Conservation (phyloP, 352 stramenopile species). For the Phytophthora idaei region DNA sequence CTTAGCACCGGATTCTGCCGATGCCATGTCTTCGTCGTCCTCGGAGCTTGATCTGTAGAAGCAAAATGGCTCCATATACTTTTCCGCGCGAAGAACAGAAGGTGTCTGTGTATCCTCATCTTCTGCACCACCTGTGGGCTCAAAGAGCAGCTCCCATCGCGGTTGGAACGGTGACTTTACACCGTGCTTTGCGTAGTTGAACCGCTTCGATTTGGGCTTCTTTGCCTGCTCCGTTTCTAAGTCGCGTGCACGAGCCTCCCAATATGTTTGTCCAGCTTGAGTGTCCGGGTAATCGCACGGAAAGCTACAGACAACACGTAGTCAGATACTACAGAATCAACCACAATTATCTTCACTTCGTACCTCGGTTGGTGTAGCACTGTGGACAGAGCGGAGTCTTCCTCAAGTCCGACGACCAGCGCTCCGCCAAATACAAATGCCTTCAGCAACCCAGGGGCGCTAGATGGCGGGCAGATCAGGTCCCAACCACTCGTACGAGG, state of each 20-base stretch:
- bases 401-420: conserved; percentile 75
- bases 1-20: not conserved
- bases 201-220: conserved; percentile 75
- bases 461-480: conserved; percentile 52
- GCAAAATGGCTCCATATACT: conserved; percentile 77
- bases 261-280: conserved; percentile 57
- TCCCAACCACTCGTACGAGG: conserved; percentile 68
- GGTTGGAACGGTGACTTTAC: conserved; percentile 68
- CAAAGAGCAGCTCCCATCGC: conserved; percentile 61
- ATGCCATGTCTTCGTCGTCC: conserved; percentile 8
- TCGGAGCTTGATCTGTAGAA: conserved; percentile 42
- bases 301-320: conserved; percentile 50
- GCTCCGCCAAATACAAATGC: conserved; percentile 65
- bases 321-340: conserved; percentile 1
- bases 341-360: not conserved
- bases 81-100: conserved; percentile 64
- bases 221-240: conserved; percentile 38
- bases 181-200: conserved; percentile 65
- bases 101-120: conserved; percentile 9
- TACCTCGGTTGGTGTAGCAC: conserved; percentile 57
- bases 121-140: not conserved
- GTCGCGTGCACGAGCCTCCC: conserved; percentile 37
- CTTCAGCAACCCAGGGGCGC: conserved; percentile 61
- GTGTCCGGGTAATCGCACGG: conserved; percentile 82
- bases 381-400: conserved; percentile 65